Evolutionary conservation across 805 yeast species (phyloP).

Genomic region (Zygosaccharomyces siamensis): DNA sequence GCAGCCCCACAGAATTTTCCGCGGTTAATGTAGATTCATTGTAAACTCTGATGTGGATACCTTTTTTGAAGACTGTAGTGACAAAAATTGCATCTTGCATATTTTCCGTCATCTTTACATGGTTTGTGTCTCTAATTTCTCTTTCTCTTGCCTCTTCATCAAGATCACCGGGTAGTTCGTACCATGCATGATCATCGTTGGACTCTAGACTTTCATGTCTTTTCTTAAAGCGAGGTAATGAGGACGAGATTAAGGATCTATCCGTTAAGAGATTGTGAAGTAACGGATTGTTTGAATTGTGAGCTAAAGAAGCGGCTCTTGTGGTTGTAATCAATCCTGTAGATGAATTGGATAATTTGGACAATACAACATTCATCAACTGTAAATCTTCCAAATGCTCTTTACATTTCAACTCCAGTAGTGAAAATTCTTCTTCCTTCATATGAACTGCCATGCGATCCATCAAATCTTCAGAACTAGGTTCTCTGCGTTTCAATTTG

Average conservation of each 20-base stretch:
- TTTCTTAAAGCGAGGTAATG: conserved; percentile 63
- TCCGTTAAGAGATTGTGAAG: conserved; percentile 89
- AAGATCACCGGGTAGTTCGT: conserved; percentile 14
- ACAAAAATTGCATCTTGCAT: conserved; percentile 29
- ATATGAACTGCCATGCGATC: conserved; percentile 19
- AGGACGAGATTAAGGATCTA: conserved; percentile 83
- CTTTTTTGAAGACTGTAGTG: conserved; percentile 77
- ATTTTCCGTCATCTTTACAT: conserved; percentile 3
- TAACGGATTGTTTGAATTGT: conserved; percentile 63
- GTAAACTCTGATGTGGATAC: conserved; percentile 43
- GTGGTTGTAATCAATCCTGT: conserved; percentile 90
- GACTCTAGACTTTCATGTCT: conserved; percentile 12
- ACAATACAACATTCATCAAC: conserved; percentile 53
- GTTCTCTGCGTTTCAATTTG: conserved; percentile 10
- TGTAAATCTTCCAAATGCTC: conserved; percentile 61
- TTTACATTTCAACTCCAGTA: conserved; percentile 25
- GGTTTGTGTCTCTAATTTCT: conserved; percentile 4
- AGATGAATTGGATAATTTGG: conserved; percentile 50
- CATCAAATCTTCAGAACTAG: conserved; percentile 17
- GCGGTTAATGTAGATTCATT: conserved; percentile 19
- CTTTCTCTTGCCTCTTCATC: conserved; percentile 5
- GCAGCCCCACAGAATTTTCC: conserved; percentile 29
- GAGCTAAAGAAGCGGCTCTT: conserved; percentile 51
- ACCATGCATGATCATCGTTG: conserved; percentile 22
- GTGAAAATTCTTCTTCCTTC: conserved; percentile 16